Percentiles rank a stretch among this genome's conserved stretches.
Evolutionary conservation across 2,329 filamentous ascomycete genomes (phyloP).

Genomic region (Colletotrichum truncatum): DNA sequence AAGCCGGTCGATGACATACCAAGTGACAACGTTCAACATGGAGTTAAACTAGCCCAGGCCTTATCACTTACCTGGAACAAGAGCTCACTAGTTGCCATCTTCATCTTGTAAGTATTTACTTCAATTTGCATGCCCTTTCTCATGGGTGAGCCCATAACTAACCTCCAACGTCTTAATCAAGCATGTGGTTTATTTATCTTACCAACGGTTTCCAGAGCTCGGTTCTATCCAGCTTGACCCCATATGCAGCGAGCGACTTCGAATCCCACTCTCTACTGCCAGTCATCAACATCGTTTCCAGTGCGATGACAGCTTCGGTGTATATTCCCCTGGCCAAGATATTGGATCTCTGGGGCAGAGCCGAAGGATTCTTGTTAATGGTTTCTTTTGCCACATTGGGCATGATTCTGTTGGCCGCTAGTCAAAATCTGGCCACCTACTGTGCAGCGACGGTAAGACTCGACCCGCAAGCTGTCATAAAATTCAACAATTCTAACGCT

Average conservation of each 20-base stretch:
- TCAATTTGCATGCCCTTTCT: not conserved
- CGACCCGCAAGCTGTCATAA: rapidly evolving
- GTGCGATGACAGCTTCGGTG: constrained; percentile 64
- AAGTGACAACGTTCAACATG: constrained; percentile 31
- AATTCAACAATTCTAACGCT: not conserved
- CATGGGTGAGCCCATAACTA: no score
- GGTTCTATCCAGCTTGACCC: constrained; percentile 50
- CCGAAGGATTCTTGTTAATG: constrained; percentile 66
- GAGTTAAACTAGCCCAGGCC: constrained; percentile 36
- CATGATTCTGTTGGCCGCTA: constrained; percentile 70
- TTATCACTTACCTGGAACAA: constrained; percentile 34
- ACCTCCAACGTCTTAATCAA: not conserved
- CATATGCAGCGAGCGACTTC: constrained; percentile 61
- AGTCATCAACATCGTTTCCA: constrained; percentile 62
- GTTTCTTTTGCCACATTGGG: constrained; percentile 55
- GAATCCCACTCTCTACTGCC: constrained; percentile 61
- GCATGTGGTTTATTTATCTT: constrained; percentile 53
- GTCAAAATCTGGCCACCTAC: constrained; percentile 50
- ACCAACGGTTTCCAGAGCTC: constrained; percentile 57
- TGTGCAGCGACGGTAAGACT: constrained; percentile 58
- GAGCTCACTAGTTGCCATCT: constrained; percentile 32
- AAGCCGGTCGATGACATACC: constrained; percentile 9
- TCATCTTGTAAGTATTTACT: constrained; percentile 20
- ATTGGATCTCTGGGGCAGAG: constrained; percentile 70
- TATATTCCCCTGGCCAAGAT: constrained; percentile 72